phyloP scores from a whole-genome alignment of 306 rosid species.

The Heteromeles arbutifolia region DNA sequence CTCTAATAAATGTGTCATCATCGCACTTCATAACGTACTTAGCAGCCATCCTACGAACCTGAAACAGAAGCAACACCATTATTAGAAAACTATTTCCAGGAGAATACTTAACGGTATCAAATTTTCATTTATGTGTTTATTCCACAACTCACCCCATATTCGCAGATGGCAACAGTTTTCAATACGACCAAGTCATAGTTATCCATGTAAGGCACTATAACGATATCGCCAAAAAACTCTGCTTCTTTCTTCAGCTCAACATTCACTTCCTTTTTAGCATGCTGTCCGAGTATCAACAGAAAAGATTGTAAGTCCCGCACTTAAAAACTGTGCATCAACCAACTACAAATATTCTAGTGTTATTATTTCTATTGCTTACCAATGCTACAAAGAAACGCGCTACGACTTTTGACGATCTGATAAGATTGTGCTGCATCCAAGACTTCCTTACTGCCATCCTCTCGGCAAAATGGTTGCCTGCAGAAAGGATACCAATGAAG shows the following conservation, averaged over 20 bases:
- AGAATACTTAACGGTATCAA: background rate
- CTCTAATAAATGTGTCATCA: conserved; percentile 88
- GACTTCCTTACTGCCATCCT: conserved; percentile 95
- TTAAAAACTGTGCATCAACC: background rate
- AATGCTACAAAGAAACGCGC: conserved; percentile 94
- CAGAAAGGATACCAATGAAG: conserved; percentile 88
- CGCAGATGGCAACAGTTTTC: conserved; percentile 96
- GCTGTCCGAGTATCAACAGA: conserved; percentile 42
- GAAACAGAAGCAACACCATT: conserved; percentile 19
- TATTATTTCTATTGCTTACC: conserved; percentile 39
- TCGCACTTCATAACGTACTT: conserved; percentile 91
- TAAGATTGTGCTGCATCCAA: conserved; percentile 82
- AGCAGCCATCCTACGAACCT: conserved; percentile 65
- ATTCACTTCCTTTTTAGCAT: conserved; percentile 63
- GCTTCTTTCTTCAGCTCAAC: conserved; percentile 82
- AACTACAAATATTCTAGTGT: conserved; percentile 2
- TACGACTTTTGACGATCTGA: conserved; percentile 66
- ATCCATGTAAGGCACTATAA: conserved; percentile 94
- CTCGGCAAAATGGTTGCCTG: conserved; percentile 95
- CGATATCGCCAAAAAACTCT: conserved; percentile 83
- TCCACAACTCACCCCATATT: conserved; percentile 73
- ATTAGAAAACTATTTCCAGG: background rate
- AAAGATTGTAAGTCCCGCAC: conserved; percentile 16
- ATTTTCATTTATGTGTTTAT: background rate
- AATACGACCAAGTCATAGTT: conserved; percentile 90